Evolutionary conservation across 495 filamentous ascomycete species (phyloP).

Genomic region (Oleoguttula mirabilis): DNA sequence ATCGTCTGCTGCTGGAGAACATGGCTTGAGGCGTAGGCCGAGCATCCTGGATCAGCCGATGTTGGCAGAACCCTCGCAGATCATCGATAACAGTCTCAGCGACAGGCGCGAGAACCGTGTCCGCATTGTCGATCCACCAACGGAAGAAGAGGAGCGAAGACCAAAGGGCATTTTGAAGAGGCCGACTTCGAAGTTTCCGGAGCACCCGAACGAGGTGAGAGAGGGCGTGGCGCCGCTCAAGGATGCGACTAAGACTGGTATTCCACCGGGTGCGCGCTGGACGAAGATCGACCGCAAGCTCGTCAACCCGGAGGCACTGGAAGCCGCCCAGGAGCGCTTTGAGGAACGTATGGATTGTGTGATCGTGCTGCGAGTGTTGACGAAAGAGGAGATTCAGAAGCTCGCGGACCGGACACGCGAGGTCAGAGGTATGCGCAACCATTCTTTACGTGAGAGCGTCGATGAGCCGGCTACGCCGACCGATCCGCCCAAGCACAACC

Average conservation of each 20-base stretch:
- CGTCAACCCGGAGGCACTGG: slow-evolving; percentile 71
- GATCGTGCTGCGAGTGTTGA: slow-evolving; percentile 69
- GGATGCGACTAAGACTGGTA: slow-evolving; percentile 45
- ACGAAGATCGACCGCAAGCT: slow-evolving; percentile 76
- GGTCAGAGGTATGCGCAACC: slow-evolving; percentile 51
- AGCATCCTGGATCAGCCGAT: slow-evolving; percentile 19
- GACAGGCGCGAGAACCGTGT: slow-evolving; percentile 23
- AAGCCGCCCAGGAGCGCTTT: slow-evolving; percentile 64
- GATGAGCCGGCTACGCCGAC: neutral
- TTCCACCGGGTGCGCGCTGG: slow-evolving; percentile 71
- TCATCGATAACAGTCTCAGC: slow-evolving; percentile 20
- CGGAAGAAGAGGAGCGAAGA: slow-evolving; percentile 25
- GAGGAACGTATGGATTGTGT: slow-evolving; percentile 73
- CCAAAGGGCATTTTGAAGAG: slow-evolving; percentile 64
- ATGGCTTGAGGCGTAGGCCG: slow-evolving; percentile 10
- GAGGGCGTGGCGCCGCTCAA: slow-evolving; percentile 85
- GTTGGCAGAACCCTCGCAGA: slow-evolving; percentile 15
- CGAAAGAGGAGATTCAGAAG: slow-evolving; percentile 68
- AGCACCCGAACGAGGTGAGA: slow-evolving; percentile 62
- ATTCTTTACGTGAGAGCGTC: neutral
- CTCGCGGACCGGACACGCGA: slow-evolving; percentile 63
- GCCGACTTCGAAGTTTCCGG: slow-evolving; percentile 64
- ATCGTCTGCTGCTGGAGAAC: neutral
- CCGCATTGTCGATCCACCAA: slow-evolving; percentile 30
- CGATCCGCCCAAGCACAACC: neutral